Evolutionary conservation across 352 stramenopile genomes (phyloP), one percentile per base, ranked within the genome.

Genomic region (Pythium aquatile): DNA sequence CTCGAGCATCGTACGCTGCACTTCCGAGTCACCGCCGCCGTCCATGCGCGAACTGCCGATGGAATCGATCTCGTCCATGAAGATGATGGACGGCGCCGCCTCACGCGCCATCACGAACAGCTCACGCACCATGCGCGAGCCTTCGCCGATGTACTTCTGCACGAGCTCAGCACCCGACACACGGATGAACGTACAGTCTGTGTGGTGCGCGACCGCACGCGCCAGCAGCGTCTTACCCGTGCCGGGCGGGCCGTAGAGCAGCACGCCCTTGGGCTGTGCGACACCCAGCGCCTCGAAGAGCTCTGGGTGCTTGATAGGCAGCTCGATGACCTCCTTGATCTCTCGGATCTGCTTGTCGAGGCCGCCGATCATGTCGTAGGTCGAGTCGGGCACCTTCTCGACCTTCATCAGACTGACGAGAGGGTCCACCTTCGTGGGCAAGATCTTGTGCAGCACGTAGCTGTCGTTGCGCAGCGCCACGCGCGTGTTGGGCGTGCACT

Each of bases 61-160:
- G 11, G 97, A 97, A 87, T 99, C 97, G 66, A 99, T 61, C 83
- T 99, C 97, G 73, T 99, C 97, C 80, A 99, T 99, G 78, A 99
- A 99, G 63, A 99, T 98, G 75, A 99, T 99, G 32, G 37, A 42
- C 37, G 37, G 96, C 97, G 28, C 97, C 97, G 32, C 86, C 81
- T 98, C 91, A 69, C 96, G 97, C 28, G 92, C 92, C 53, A 98
- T 66, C 59, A 99, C 96, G 73, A 99, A 99, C 0, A 97, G 97
- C 75, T 99, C 97, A 53, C 97, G 87, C 66, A 99, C 97, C 14
- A 99, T 79, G 79, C 91, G 99, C 16, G 97, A 96, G 32, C 97
- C 97, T 64, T 99, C 97, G 60, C 97, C 97, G 72, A 99, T 99
- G 69, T 99, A 99, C 97, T 99, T 99, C 74, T 98, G 88, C 35